Evolutionary conservation across 148 eudicot species (phyloP).

Genomic region (Pouteria glomerata): DNA sequence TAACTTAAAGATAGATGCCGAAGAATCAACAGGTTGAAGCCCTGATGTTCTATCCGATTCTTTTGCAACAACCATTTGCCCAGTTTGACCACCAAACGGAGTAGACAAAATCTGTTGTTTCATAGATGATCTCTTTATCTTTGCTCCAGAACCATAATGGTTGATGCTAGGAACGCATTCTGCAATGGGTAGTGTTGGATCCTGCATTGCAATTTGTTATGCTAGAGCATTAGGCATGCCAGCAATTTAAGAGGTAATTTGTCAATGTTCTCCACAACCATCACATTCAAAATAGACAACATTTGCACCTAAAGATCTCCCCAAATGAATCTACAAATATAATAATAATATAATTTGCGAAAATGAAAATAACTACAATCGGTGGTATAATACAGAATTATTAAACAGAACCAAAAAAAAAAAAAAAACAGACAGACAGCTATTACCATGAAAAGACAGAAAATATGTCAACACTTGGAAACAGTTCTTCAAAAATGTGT

Average conservation of each 20-base stretch:
- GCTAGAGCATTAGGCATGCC: not conserved
- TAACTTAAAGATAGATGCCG: constrained; percentile 30
- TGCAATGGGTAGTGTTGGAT: constrained; percentile 25
- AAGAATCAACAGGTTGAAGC: constrained; percentile 59
- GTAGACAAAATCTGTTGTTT: constrained; percentile 24
- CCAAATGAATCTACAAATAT: not conserved
- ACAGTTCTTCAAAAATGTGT: not conserved
- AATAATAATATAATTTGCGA: not conserved
- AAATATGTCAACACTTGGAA: not conserved
- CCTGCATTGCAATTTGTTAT: constrained; percentile 34
- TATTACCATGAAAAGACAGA: not conserved
- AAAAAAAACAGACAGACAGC: not conserved
- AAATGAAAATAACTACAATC: not conserved
- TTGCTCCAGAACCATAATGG: constrained; percentile 71
- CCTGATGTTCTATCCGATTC: constrained; percentile 29
- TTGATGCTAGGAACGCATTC: constrained; percentile 44
- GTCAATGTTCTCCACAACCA: not conserved
- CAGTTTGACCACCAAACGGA: constrained; percentile 16
- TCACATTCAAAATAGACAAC: not conserved
- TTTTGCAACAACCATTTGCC: constrained; percentile 21
- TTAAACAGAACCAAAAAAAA: not conserved
- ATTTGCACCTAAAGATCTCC: not conserved
- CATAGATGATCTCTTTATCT: constrained; percentile 62
- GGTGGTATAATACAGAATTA: not conserved
- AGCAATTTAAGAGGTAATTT: not conserved